Percentiles rank a stretch among this genome's conserved stretches.
Evolutionary conservation across 106 monocot species (phyloP).

Genomic region (Xerophyta viscosa): DNA sequence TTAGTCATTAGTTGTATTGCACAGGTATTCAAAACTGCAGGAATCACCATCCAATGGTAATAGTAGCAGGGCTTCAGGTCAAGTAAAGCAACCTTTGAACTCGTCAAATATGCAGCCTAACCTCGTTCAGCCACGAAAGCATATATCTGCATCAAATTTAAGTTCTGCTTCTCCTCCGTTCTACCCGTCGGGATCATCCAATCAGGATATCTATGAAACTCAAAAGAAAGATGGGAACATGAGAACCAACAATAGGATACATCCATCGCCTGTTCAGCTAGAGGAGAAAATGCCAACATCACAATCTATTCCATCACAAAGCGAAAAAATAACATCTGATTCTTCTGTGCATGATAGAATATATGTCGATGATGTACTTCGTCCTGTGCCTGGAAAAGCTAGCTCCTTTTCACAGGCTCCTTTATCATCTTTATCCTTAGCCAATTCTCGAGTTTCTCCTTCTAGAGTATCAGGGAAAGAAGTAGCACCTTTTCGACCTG

Average conservation of each 20-base stretch:
- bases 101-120: slow-evolving; percentile 30
- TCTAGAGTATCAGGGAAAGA: slow-evolving; percentile 22
- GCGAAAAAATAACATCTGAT: slow-evolving; percentile 37
- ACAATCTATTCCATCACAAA: slow-evolving; percentile 22
- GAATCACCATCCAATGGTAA: slow-evolving; percentile 21
- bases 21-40: slow-evolving; percentile 28
- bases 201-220: slow-evolving; percentile 38
- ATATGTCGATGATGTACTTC: slow-evolving; percentile 26
- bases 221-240: slow-evolving; percentile 42
- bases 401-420: slow-evolving; percentile 21
- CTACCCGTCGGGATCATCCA: slow-evolving; percentile 83
- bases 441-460: slow-evolving; percentile 13
- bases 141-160: slow-evolving; percentile 68
- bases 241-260: slow-evolving; percentile 22
- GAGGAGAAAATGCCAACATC: slow-evolving; percentile 17
- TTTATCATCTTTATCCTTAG: slow-evolving; percentile 20
- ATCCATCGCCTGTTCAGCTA: slow-evolving; percentile 25
- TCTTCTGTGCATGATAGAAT: slow-evolving; percentile 28
- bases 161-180: slow-evolving; percentile 95
- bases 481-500: slow-evolving; percentile 7
- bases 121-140: slow-evolving; percentile 34
- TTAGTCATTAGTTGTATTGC: slow-evolving; percentile 1
- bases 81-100: slow-evolving; percentile 14
- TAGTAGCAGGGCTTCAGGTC: slow-evolving; percentile 7
- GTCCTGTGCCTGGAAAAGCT: slow-evolving; percentile 27